phyloP scores from a whole-genome alignment of 495 filamentous ascomycete species.

The Lentithecium fluviatile region DNA sequence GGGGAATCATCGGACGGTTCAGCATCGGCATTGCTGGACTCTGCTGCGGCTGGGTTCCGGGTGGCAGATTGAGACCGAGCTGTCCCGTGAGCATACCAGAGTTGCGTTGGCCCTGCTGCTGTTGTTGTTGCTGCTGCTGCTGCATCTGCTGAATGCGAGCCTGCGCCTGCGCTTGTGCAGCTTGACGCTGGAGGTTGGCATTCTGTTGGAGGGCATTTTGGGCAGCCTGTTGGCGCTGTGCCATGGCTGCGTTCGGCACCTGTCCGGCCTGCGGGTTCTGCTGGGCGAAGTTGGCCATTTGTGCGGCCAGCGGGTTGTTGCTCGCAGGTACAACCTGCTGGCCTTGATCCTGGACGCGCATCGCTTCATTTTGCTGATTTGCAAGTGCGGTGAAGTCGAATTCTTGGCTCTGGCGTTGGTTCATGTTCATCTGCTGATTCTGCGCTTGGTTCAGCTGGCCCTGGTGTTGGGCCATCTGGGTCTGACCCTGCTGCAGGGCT shows the following conservation, averaged over 20 bases:
- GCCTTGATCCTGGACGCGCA: constrained; percentile 63
- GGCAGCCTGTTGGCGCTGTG: constrained; percentile 28
- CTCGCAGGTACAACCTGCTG: constrained; percentile 67
- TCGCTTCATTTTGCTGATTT: constrained; percentile 61
- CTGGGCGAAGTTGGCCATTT: constrained; percentile 43
- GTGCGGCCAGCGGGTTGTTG: constrained; percentile 51
- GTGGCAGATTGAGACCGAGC: constrained; percentile 46
- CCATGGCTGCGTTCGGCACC: constrained; percentile 43
- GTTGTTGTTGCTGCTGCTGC: constrained; percentile 9
- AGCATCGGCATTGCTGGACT: constrained; percentile 60
- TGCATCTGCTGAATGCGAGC: constrained; percentile 26
- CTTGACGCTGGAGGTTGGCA: constrained; percentile 40
- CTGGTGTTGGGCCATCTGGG: not conserved
- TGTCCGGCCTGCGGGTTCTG: constrained; percentile 47
- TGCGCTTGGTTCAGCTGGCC: constrained; percentile 47
- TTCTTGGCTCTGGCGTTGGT: constrained; percentile 45
- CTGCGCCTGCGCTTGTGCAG: constrained; percentile 46
- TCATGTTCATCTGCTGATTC: constrained; percentile 37
- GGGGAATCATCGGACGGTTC: constrained; percentile 57
- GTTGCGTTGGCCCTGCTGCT: constrained; percentile 41
- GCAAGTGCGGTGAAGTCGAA: constrained; percentile 57
- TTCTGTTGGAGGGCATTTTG: constrained; percentile 43
- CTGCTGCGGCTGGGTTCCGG: constrained; percentile 47
- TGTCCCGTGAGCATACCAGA: constrained; percentile 51
- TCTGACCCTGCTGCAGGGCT: constrained; percentile 17